Evolutionary conservation across 2,329 filamentous ascomycete genomes (phyloP), one percentile per base, ranked within the genome.

Genomic region (Aspergillus aculeatinus): DNA sequence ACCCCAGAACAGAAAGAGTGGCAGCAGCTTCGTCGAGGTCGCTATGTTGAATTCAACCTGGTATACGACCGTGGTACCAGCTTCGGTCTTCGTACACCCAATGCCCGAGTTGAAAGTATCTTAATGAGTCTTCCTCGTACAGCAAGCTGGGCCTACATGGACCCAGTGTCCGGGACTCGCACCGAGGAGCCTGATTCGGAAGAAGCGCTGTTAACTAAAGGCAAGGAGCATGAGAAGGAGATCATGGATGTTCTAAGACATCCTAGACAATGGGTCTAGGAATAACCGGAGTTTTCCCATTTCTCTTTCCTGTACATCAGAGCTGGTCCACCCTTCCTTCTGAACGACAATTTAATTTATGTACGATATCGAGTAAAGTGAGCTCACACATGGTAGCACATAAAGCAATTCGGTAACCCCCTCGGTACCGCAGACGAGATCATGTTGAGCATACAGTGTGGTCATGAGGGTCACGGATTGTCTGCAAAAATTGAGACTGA

Each of bases 21-120:
- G 95, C 95, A 99, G 80, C 95, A 98, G 80, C 83, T 99, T 63
- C 85, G 95, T 53, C 83, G 95, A 65, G 95, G 95, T n/a, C 85
- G 92, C 70, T 99, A 99, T 74, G 95, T 99, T 64, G 95, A 99
- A 79, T 99, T 99, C 78, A 99, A 99, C 78, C 84, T 99, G 42
- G 92, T 99, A 58, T 93, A 99, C 78, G 95, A 99, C 79, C 87
- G 95, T 27, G 95, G 95, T 2, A 99, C 95, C 2, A 88, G 90
- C 7, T 99, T 99, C 76, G 95, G 95, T 1, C 80, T 99, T 64
- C 95, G 95, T 72, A 96, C 94, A 0, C 95, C 95, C 0, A 92
- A 92, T 48, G 90, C 93, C 5, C 85, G 95, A 63, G 88, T 99
- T 2, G 95, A 99, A 82, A 97, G 93, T 76, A 99, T 99, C 60